Evolutionary conservation across 805 yeast species (phyloP).

Genomic region (Metahyphopichia silvanorum): DNA sequence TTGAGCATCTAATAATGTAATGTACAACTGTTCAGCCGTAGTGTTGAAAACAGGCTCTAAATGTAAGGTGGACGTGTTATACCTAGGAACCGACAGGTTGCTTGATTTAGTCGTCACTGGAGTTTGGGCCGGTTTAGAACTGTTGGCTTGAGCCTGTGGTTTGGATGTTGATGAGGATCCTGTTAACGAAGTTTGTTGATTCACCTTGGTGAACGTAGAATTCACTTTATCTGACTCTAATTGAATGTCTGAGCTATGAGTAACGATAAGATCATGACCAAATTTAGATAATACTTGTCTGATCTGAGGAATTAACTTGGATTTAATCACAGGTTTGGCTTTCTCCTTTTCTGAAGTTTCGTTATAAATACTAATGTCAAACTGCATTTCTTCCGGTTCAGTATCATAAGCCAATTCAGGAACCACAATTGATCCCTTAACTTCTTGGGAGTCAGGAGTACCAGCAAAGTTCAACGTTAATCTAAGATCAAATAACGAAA

Average conservation of each 20-base stretch:
- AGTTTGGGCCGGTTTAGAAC: slow-evolving; percentile 1
- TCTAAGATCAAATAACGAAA: slow-evolving; percentile 81
- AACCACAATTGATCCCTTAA: slow-evolving; percentile 67
- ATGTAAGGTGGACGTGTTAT: slow-evolving; percentile 78
- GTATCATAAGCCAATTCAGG: slow-evolving; percentile 96
- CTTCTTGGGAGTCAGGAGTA: slow-evolving; percentile 23
- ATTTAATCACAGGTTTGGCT: slow-evolving; percentile 48
- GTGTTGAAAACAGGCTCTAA: slow-evolving; percentile 81
- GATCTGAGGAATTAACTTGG: slow-evolving; percentile 63
- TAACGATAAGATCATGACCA: slow-evolving; percentile 71
- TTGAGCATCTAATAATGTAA: slow-evolving; percentile 70
- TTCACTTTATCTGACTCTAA: slow-evolving; percentile 48
- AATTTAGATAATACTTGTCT: slow-evolving; percentile 59
- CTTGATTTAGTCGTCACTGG: slow-evolving; percentile 12
- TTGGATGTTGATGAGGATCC: slow-evolving; percentile 8
- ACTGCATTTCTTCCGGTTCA: slow-evolving; percentile 80
- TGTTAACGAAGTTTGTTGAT: slow-evolving; percentile 48
- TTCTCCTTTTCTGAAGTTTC: slow-evolving; percentile 49
- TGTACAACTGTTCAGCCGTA: slow-evolving; percentile 79
- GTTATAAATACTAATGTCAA: slow-evolving; percentile 64
- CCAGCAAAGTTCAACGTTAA: slow-evolving; percentile 52
- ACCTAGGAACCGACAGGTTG: slow-evolving; percentile 45
- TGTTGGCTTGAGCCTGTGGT: slow-evolving; percentile 5
- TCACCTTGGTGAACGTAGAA: slow-evolving; percentile 44
- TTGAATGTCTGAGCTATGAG: slow-evolving; percentile 86